phyloP scores from a whole-genome alignment of 2,329 filamentous ascomycete species.

The Hymenoscyphus scutula region DNA sequence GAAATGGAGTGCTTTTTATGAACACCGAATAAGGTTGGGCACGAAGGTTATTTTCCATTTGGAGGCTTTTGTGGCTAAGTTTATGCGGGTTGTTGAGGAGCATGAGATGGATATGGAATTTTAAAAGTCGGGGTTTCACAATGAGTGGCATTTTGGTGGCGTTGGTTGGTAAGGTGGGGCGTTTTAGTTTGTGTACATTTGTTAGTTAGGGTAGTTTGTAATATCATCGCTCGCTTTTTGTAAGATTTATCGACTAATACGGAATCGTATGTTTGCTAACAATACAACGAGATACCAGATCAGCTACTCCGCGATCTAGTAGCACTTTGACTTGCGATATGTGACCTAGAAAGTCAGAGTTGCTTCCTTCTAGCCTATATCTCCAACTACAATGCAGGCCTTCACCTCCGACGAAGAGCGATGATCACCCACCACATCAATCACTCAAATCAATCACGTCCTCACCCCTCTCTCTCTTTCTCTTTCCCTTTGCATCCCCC shows the following conservation, averaged over 20 bases:
- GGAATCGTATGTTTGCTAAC: background rate
- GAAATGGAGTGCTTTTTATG: constrained; percentile 95
- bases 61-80: constrained; percentile 97
- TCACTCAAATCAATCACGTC: background rate
- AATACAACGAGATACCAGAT: background rate
- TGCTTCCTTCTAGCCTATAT: background rate
- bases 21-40: constrained; percentile 88
- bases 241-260: background rate
- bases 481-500: constrained; percentile 5
- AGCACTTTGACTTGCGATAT: no score
- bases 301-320: background rate
- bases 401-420: no score
- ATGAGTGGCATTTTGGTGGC: background rate
- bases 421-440: background rate
- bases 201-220: background rate
- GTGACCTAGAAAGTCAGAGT: no score
- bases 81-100: constrained; percentile 95
- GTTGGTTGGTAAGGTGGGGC: constrained; percentile 2
- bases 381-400: no score
- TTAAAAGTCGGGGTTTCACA: constrained; percentile 28
- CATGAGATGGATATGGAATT: constrained; percentile 84
- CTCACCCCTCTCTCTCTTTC: constrained; percentile 13
- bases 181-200: background rate
- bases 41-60: constrained; percentile 97
- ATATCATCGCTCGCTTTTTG: background rate